Evolutionary conservation across 495 filamentous ascomycete genomes (phyloP), one percentile per base, ranked within the genome.

Genomic region (Ascodesmis nigricans): DNA sequence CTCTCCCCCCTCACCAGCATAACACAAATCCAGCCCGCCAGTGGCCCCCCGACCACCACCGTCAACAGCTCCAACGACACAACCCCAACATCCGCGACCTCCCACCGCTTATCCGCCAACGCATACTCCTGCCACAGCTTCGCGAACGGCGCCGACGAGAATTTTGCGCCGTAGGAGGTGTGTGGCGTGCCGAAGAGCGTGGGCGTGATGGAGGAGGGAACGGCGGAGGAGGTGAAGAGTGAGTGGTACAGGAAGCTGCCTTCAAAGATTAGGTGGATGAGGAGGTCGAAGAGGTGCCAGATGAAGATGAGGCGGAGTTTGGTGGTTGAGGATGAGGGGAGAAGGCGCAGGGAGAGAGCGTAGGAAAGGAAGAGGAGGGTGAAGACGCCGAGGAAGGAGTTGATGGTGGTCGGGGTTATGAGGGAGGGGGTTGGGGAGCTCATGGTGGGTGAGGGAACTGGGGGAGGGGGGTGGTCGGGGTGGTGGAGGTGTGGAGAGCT

Each of bases 61-160:
- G 84, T 95, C 45, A 93, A 53, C 3, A 92, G 45, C 58, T 95
- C 84, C 39, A 95, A 55, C 29, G 69, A 74, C 22, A 95, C 63
- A 31, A 91, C 72, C 6, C 66, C 68, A 41, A 82, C 35, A 52
- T 95, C 84, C 5, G 71, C 72, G 4, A 62, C 69, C 0, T 62
- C 80, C 84, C 84, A 95, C 39, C 84, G 59, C 37, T 52, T 55
- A 49, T 95, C 84, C 1, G 84, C 84, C 55, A 75, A 71, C 10
- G 75, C 82, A 54, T 95, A 95, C 50, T 91, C 81, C 63, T 80
- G 75, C 84, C 84, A 93, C 33, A 92, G 56, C 29, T 64, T 59
- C 5, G 71, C 71, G 35, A 71, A 61, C 27, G 70, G 65, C n/a
- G 62, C 58, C 3, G 60, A 60, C 1, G 69, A 75, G 47, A 81